Percentiles rank a stretch among this genome's conserved stretches.
Evolutionary conservation across 2,329 filamentous ascomycete species (phyloP).

Genomic region (Albophoma yamanashiensis): DNA sequence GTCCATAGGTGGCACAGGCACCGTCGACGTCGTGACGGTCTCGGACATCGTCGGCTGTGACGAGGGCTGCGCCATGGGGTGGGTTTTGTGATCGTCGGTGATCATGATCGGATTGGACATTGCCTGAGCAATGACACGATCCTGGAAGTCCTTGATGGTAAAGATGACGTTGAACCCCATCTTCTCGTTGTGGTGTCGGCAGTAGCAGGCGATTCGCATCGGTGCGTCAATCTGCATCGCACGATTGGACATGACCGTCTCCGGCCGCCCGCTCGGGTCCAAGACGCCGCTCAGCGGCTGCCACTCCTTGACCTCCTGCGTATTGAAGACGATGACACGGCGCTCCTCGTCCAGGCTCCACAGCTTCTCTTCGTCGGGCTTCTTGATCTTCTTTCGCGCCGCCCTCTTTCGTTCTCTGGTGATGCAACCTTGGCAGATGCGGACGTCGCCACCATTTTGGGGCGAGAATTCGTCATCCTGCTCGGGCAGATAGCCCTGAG

Average conservation of each 20-base stretch:
- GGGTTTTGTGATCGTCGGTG: conserved; percentile 95
- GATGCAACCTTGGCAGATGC: conserved; percentile 87
- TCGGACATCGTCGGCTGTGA: conserved; percentile 18
- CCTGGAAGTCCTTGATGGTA: conserved; percentile 75
- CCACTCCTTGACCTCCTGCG: conserved; percentile 78
- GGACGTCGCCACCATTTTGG: conserved; percentile 84
- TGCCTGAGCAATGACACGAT: conserved; percentile 69
- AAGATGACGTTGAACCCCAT: conserved; percentile 88
- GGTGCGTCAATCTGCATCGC: conserved; percentile 73
- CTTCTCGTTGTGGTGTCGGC: conserved; percentile 90
- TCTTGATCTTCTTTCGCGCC: conserved; percentile 85
- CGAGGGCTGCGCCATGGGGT: conserved; percentile 25
- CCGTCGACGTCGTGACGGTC: conserved; percentile 11
- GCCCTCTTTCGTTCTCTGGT: conserved; percentile 84
- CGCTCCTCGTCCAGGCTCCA: conserved; percentile 74
- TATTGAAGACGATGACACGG: conserved; percentile 85
- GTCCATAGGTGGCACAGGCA: conserved; percentile 14
- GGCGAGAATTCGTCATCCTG: conserved; percentile 55
- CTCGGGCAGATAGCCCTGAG: conserved; percentile 23
- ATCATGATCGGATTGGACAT: conserved; percentile 90
- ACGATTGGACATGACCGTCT: conserved; percentile 39
- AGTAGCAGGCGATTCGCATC: conserved; percentile 97
- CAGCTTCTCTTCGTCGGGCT: conserved; percentile 80
- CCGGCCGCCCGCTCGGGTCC: conserved; percentile 28
- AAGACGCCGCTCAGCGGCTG: conserved; percentile 46